These are phyloP conservation scores for Dactylellina drechsleri DNA, from an alignment of 2,329 filamentous ascomycete species.

Conservation along the genomic window DNA sequence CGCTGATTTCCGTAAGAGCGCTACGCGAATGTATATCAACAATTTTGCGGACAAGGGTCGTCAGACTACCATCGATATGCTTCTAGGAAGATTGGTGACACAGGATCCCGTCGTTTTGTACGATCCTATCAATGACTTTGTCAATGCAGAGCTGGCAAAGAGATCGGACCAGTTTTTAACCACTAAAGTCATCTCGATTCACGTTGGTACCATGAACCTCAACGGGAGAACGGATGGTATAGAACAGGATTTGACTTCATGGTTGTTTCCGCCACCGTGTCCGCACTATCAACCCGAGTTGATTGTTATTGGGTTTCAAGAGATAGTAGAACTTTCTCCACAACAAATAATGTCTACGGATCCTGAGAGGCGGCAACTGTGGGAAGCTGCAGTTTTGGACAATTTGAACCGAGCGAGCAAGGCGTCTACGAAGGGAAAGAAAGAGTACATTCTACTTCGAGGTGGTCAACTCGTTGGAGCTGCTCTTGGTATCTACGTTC, in stretches of 20 bases:
- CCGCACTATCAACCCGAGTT: slow-evolving; percentile 78
- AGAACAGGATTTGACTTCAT: slow-evolving; percentile 80
- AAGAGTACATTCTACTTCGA: slow-evolving; percentile 87
- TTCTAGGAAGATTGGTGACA: slow-evolving; percentile 66
- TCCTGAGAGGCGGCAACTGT: slow-evolving; percentile 81
- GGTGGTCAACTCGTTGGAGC: slow-evolving; percentile 95
- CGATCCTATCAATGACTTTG: slow-evolving; percentile 87
- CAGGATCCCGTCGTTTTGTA: slow-evolving; percentile 52
- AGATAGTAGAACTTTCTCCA: slow-evolving; percentile 96
- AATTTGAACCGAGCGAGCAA: slow-evolving; percentile 77
- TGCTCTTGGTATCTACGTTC: slow-evolving; percentile 90
- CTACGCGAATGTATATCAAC: slow-evolving; percentile 93
- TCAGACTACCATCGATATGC: slow-evolving; percentile 93
- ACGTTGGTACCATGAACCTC: slow-evolving; percentile 90
- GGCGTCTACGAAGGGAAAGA: slow-evolving; percentile 66
- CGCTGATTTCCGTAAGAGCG: slow-evolving; percentile 94
- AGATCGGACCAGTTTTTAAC: slow-evolving; percentile 59
- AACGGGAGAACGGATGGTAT: slow-evolving; percentile 86
- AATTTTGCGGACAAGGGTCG: slow-evolving; percentile 94
- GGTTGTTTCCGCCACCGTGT: slow-evolving; percentile 78
- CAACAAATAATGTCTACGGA: slow-evolving; percentile 99
- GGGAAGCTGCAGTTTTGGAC: slow-evolving; percentile 82
- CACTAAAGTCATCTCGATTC: slow-evolving; percentile 67
- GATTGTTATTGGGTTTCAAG: slow-evolving; percentile 91
- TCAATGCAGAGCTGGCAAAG: slow-evolving; percentile 78